Base-by-base conservation (phyloP, 768 basidiomycete species). In the Termitomyces sp. region DNA sequence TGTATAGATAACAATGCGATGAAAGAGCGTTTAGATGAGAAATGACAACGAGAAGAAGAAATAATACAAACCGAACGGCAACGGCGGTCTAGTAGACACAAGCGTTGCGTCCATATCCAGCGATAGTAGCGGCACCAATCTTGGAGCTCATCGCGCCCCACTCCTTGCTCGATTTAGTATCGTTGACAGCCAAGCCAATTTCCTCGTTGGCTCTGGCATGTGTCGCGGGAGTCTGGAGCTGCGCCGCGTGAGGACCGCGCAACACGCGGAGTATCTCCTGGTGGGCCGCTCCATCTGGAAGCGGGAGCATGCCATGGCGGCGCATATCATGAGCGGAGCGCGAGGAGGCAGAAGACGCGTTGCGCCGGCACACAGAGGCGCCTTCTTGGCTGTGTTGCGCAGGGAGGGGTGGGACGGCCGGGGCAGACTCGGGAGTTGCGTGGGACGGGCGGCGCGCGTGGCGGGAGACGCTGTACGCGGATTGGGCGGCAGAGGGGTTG, bases 291-390 rank as follows among this genome's bases (percentile, higher is more conserved):
- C 47, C 47, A n/a, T 18, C 10, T 20, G 31, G 37, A 18, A 3
- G 24, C 5, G 44, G 44, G 13, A 54, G 9, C 44, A 52, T 33
- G 9, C 41, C 56, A 18, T 50, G 31, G 9, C 59, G 56, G 15
- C 56, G 58, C 29, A 55, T 12, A 4, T 41, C 56, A 36, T 55
- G 60, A 5, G 31, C 56, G 26, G 61, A 59, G 34, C 58, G 58
- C 24, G 58, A 54, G 31, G 63, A 62, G 3, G 59, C 55, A 36
- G 59, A 62, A n/a, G 63, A 62, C 9, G 59, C 56, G 52, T 64
- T 60, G 5, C 59, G 59, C 44, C 51, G 58, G 45, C 61, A 51
- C 13, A 57, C 48, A 7, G 60, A 45, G 29, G 31, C 53, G 15
- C 33, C n/a, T 26, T 55, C 46, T 0, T 36, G 37, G 12, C 13